Evolutionary conservation across 2,329 filamentous ascomycete genomes (phyloP).

Genomic region (Ophiostoma piceae): DNA sequence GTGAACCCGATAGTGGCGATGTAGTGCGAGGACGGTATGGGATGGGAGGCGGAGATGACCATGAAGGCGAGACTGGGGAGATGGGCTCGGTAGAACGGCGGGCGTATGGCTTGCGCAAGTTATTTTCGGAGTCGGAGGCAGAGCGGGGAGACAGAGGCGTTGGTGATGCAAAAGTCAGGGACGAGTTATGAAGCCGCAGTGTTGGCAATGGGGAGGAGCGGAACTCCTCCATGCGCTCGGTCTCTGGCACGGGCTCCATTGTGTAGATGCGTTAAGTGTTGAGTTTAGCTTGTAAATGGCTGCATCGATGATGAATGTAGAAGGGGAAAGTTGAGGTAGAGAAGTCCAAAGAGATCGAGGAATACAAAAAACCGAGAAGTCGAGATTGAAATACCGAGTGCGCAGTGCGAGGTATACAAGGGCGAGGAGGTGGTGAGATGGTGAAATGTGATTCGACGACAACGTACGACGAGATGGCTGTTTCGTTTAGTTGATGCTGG

Average conservation of each 20-base stretch:
- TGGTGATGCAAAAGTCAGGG: conserved; percentile 35
- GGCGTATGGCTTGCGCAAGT: conserved; percentile 44
- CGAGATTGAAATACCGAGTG: background rate
- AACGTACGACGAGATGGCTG: background rate
- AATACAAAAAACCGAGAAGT: background rate
- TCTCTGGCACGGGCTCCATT: conserved; percentile 65
- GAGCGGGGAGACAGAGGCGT: conserved; percentile 31
- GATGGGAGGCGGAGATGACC: conserved; percentile 41
- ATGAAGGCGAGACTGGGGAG: conserved; percentile 48
- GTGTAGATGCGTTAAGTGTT: background rate
- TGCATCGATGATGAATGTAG: background rate
- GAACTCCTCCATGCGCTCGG: conserved; percentile 63
- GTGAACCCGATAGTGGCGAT: conserved; percentile 54
- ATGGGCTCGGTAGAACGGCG: conserved; percentile 57
- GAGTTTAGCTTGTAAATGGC: background rate
- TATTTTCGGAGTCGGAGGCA: conserved; percentile 19
- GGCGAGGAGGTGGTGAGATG: background rate
- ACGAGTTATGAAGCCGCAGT: conserved; percentile 45
- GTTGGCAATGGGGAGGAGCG: conserved; percentile 52
- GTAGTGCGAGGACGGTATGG: conserved; percentile 59
- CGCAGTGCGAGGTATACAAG: background rate
- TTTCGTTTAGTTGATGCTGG: background rate
- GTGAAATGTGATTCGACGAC: background rate
- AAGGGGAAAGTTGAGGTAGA: background rate
- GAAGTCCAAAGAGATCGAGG: background rate